A percentile compares a stretch with the other conserved stretches of the same genome.
Evolutionary conservation across 2,329 filamentous ascomycete genomes (phyloP).

Genomic region (Pyrenophora seminiperda): DNA sequence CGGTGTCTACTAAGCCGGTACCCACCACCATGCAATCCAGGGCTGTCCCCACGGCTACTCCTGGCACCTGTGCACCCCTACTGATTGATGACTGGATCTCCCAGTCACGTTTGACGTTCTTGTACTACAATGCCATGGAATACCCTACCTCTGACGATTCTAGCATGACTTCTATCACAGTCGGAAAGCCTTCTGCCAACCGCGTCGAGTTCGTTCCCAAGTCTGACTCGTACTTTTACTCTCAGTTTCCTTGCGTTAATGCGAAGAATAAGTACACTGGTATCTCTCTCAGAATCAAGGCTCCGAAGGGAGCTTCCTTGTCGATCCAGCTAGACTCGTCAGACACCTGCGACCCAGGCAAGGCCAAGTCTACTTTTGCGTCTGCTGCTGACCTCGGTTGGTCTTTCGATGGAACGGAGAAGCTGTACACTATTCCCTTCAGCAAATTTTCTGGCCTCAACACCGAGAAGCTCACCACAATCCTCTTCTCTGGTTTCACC

Average conservation of each 20-base stretch:
- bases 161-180: constrained; percentile 62
- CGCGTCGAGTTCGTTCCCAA: constrained; percentile 60
- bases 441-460: constrained; percentile 59
- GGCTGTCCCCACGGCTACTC: constrained; percentile 12
- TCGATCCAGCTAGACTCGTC: constrained; percentile 58
- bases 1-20: constrained; percentile 1
- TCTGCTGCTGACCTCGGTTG: constrained; percentile 60
- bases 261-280: constrained; percentile 59
- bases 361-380: constrained; percentile 43
- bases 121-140: constrained; percentile 64
- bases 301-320: constrained; percentile 58
- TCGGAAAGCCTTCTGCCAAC: constrained; percentile 53
- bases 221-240: constrained; percentile 62
- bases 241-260: constrained; percentile 61
- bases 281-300: constrained; percentile 61
- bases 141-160: constrained; percentile 62
- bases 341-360: constrained; percentile 52
- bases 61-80: constrained; percentile 51
- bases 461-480: constrained; percentile 57
- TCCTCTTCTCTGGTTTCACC: constrained; percentile 58
- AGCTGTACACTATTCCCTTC: constrained; percentile 64
- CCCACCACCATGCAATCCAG: constrained; percentile 7
- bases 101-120: constrained; percentile 65
- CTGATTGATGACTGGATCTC: constrained; percentile 66
- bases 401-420: constrained; percentile 65